Conservation (phyloP, 2,329 filamentous ascomycete species). For the Chaetomiaceae sp. region DNA sequence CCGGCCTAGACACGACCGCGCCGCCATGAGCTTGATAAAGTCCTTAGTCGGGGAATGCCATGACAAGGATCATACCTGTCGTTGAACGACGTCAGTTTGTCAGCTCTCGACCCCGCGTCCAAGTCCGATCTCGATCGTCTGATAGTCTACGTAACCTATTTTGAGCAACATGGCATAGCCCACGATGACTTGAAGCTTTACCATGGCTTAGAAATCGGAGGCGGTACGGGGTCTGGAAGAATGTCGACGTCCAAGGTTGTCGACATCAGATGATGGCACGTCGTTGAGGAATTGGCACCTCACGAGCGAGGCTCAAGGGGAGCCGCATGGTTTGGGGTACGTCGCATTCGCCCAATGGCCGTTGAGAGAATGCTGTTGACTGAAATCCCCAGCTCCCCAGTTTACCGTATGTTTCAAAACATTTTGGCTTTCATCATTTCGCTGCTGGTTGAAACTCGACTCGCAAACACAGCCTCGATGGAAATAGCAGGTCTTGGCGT, state of each 20-base stretch:
- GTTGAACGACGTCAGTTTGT: too few species aligned
- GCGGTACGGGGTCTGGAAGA: background rate
- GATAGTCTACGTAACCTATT: too few species aligned
- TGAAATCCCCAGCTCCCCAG: constrained; percentile 16
- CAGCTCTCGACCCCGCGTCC: too few species aligned
- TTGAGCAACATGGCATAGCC: too few species aligned
- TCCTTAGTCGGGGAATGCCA: too few species aligned
- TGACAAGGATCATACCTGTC: background rate
- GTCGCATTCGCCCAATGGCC: constrained; percentile 19
- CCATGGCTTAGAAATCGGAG: too few species aligned
- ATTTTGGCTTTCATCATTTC: background rate
- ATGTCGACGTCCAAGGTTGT: background rate
- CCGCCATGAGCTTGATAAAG: too few species aligned
- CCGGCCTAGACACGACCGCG: too few species aligned
- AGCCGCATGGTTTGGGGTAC: constrained; percentile 7
- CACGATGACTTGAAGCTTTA: background rate
- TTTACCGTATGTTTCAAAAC: constrained; percentile 7
- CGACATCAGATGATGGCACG: too few species aligned
- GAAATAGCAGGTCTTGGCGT: constrained; percentile 22
- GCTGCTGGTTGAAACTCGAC: too few species aligned
- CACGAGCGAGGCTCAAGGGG: constrained; percentile 8
- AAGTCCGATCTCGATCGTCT: too few species aligned
- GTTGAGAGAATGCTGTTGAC: constrained; percentile 27
- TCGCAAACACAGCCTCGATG: constrained; percentile 23
- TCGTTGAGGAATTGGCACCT: too few species aligned